Percentiles rank a stretch among this genome's conserved stretches.
These are phyloP conservation scores for Hymenoscyphus fructigenus DNA, from an alignment of 2,329 filamentous ascomycete genomes.

Conservation along the genomic window DNA sequence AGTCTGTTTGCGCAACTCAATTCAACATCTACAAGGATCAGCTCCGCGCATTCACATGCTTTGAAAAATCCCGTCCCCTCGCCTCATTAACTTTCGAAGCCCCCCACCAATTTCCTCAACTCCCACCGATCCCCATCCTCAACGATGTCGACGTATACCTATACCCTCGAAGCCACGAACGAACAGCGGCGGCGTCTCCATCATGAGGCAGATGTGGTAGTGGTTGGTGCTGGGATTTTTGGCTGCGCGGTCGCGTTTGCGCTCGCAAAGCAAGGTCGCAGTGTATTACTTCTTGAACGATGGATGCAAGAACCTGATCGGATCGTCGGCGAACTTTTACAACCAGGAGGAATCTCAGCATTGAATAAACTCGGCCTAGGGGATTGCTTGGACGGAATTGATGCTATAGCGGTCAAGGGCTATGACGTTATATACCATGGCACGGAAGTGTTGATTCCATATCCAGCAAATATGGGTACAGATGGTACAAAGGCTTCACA, in stretches of 20 bases:
- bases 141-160: slow-evolving; percentile 20
- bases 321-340: slow-evolving; percentile 92
- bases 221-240: slow-evolving; percentile 88
- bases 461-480: slow-evolving; percentile 59
- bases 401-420: slow-evolving; percentile 77
- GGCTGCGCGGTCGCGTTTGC: slow-evolving; percentile 84
- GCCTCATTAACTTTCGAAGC: background rate
- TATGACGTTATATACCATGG: slow-evolving; percentile 87
- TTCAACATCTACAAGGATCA: slow-evolving; percentile 16
- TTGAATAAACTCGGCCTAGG: slow-evolving; percentile 76
- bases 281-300: slow-evolving; percentile 84
- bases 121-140: background rate
- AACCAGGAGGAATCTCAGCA: slow-evolving; percentile 84
- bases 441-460: slow-evolving; percentile 71
- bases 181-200: slow-evolving; percentile 50
- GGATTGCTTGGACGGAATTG: slow-evolving; percentile 84
- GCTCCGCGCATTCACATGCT: slow-evolving; percentile 13
- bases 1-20: background rate
- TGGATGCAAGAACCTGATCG: slow-evolving; percentile 90
- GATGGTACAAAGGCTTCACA: slow-evolving; percentile 16
- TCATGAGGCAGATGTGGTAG: slow-evolving; percentile 77
- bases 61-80: background rate
- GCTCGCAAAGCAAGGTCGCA: slow-evolving; percentile 84
- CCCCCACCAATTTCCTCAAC: slow-evolving; percentile 1
- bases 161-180: slow-evolving; percentile 18